phyloP scores from a whole-genome alignment of 208 protist genomes.

The Willaertia magna region DNA sequence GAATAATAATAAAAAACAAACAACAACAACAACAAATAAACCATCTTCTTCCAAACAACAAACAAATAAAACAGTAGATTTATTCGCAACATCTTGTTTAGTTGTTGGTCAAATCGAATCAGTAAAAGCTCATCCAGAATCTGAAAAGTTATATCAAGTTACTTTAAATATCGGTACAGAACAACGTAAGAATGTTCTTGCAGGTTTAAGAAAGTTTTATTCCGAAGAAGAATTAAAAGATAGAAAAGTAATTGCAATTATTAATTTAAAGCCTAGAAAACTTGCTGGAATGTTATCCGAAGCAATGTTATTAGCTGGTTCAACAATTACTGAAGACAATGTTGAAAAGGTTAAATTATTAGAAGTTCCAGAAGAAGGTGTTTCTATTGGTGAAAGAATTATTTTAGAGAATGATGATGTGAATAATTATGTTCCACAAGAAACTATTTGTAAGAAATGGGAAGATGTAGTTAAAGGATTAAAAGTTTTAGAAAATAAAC shows the following conservation, averaged over 20 bases:
- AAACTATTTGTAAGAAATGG: neutral
- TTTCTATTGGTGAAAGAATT: conserved; percentile 61
- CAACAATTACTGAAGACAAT: conserved; percentile 16
- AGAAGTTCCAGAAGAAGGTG: conserved; percentile 59
- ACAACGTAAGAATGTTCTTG: neutral
- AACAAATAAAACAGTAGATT: neutral
- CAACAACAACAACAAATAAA: neutral
- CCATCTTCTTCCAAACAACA: neutral
- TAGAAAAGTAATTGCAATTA: neutral
- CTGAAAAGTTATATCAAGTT: conserved; percentile 12
- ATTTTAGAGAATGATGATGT: conserved; percentile 61
- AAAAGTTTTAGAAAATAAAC: neutral
- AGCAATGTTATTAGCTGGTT: conserved; percentile 36
- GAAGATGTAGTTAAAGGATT: neutral
- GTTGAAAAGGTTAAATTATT: conserved; percentile 55
- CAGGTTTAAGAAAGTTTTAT: neutral
- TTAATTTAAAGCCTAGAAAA: neutral
- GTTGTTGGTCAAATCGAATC: neutral
- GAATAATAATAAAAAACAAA: too few relatives aligned
- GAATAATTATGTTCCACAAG: neutral
- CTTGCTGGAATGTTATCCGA: neutral
- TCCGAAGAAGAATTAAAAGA: neutral
- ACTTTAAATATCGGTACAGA: conserved; percentile 16
- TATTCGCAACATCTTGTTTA: neutral
- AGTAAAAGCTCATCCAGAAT: neutral